Evolutionary conservation across 306 rosid genomes (phyloP).

Genomic region (Datisca glomerata): DNA sequence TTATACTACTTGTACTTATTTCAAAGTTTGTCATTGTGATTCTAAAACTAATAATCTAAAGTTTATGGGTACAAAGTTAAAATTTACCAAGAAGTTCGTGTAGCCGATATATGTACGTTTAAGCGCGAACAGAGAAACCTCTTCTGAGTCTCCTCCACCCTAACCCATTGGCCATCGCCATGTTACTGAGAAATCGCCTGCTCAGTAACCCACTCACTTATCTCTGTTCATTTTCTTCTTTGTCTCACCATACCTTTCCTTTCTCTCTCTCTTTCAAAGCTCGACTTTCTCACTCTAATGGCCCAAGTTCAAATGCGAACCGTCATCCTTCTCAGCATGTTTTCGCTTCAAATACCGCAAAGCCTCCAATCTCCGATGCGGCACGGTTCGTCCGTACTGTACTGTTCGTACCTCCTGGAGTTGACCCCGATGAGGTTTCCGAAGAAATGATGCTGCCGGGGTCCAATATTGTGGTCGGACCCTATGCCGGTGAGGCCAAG

Average conservation of each 20-base stretch:
- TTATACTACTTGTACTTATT: no score
- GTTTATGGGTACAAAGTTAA: no score
- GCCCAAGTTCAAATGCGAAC: background rate
- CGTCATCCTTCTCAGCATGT: constrained; percentile 13
- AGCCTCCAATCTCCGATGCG: constrained; percentile 16
- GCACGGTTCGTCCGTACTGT: constrained; percentile 24
- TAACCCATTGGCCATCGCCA: background rate
- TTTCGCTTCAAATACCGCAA: constrained; percentile 28
- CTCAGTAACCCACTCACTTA: constrained; percentile 15
- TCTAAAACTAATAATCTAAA: no score
- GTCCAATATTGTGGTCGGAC: constrained; percentile 76
- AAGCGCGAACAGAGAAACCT: no score
- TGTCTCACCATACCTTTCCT: constrained; percentile 10
- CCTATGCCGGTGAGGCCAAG: constrained; percentile 73
- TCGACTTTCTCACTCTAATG: constrained; percentile 4
- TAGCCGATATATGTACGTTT: no score
- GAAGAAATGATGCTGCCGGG: constrained; percentile 60
- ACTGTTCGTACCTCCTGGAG: constrained; percentile 69
- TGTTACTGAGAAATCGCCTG: constrained; percentile 31
- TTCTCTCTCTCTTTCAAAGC: constrained; percentile 18
- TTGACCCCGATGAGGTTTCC: constrained; percentile 39
- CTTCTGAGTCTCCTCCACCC: no score
- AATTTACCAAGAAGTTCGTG: no score
- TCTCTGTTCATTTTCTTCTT: constrained; percentile 5
- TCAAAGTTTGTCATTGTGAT: no score